phyloP scores from a whole-genome alignment of 2,329 filamentous ascomycete species.

The Metarhizium humberi region DNA sequence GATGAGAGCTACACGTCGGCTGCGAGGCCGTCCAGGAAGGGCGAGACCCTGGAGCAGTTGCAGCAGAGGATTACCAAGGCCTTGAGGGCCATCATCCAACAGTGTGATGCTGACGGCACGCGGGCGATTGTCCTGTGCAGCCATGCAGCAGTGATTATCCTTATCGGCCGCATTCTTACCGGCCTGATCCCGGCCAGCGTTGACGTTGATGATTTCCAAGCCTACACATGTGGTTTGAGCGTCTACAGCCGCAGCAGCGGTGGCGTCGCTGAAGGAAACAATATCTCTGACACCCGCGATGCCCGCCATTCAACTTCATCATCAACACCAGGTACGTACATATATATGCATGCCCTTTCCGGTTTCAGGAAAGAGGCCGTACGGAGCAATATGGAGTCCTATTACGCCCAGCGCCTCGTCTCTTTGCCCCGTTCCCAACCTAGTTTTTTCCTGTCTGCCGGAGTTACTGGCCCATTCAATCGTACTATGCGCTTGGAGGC shows the following conservation, averaged over 20 bases:
- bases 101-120: slow-evolving; percentile 61
- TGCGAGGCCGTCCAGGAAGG: slow-evolving; percentile 58
- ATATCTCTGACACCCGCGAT: background rate
- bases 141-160: slow-evolving; percentile 85
- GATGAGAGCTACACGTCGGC: slow-evolving; percentile 49
- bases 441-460: background rate
- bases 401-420: background rate
- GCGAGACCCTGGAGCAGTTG: slow-evolving; percentile 71
- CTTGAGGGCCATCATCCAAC: slow-evolving; percentile 59
- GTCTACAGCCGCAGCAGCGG: slow-evolving; percentile 38
- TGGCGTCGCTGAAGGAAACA: background rate
- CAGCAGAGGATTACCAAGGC: slow-evolving; percentile 70
- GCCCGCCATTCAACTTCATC: background rate
- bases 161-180: slow-evolving; percentile 73
- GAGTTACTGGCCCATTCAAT: background rate
- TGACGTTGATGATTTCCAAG: slow-evolving; percentile 69
- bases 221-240: slow-evolving; percentile 75
- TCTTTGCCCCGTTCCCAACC: background rate
- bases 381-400: background rate
- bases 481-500: background rate
- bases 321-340: slow-evolving; percentile 2
- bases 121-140: slow-evolving; percentile 72
- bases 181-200: slow-evolving; percentile 64
- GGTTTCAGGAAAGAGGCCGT: background rate
- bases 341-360: background rate